phyloP scores from a whole-genome alignment of 2,329 filamentous ascomycete species.

The Emergomyces pasteurianus region DNA sequence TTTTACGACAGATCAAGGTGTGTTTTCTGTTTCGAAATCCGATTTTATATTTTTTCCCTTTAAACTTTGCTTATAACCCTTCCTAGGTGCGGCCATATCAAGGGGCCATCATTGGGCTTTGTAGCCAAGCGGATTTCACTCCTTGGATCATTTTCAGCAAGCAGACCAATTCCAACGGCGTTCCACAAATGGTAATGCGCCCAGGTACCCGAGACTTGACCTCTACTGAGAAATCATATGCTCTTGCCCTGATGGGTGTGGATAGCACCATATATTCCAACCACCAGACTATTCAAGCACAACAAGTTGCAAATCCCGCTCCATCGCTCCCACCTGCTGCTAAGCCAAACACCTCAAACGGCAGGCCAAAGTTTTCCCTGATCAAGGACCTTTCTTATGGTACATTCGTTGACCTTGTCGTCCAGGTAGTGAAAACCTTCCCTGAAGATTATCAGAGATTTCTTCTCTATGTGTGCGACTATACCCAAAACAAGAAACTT shows the following conservation, averaged over 20 bases:
- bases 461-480: slow-evolving; percentile 69
- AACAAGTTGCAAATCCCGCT: background rate
- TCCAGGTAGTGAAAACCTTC: slow-evolving; percentile 54
- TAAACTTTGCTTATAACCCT: background rate
- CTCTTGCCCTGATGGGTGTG: slow-evolving; percentile 15
- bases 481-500: slow-evolving; percentile 58
- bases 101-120: slow-evolving; percentile 11
- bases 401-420: slow-evolving; percentile 57
- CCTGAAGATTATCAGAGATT: slow-evolving; percentile 34
- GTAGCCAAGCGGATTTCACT: slow-evolving; percentile 16
- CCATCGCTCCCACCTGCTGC: background rate
- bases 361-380: slow-evolving; percentile 44
- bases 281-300: slow-evolving; percentile 8
- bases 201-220: slow-evolving; percentile 18
- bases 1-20: slow-evolving; percentile 49
- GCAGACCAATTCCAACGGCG: slow-evolving; percentile 13
- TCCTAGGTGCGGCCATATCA: background rate
- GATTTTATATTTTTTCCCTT: background rate
- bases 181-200: slow-evolving; percentile 16
- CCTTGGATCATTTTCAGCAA: slow-evolving; percentile 26
- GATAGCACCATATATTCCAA: background rate
- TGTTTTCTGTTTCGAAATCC: slow-evolving; percentile 20
- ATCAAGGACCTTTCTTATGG: slow-evolving; percentile 50
- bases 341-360: background rate
- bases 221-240: slow-evolving; percentile 20